phyloP scores from a whole-genome alignment of 768 basidiomycete genomes.

The Phanerochaete sordida region DNA sequence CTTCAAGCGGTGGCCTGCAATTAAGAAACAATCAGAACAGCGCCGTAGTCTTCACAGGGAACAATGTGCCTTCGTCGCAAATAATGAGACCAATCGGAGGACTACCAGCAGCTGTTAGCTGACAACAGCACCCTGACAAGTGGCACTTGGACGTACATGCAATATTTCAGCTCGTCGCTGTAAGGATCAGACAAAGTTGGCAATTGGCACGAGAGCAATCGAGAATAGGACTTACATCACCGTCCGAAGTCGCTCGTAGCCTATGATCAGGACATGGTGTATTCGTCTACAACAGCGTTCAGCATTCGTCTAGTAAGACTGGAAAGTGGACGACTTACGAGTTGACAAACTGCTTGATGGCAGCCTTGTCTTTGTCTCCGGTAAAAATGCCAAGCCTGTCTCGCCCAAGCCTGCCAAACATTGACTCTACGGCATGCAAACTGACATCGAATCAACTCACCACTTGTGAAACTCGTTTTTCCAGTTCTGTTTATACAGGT shows the following conservation, averaged over 20 bases:
- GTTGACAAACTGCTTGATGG: constrained; percentile 70
- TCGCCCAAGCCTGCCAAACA: constrained; percentile 42
- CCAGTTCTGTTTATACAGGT: constrained; percentile 71
- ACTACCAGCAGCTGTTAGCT: constrained; percentile 31
- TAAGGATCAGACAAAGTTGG: background rate
- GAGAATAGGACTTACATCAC: constrained; percentile 58
- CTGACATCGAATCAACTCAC: constrained; percentile 40
- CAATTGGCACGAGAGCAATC: background rate
- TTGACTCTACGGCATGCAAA: background rate
- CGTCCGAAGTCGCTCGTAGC: constrained; percentile 86
- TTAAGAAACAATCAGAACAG: background rate
- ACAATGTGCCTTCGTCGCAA: constrained; percentile 81
- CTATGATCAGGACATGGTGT: constrained; percentile 88
- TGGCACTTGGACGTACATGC: constrained; percentile 45
- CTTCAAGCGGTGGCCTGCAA: constrained; percentile 83
- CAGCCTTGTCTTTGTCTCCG: constrained; percentile 53
- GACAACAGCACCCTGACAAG: background rate
- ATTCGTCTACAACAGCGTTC: constrained; percentile 43
- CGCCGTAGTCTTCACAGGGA: background rate
- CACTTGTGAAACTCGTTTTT: constrained; percentile 94
- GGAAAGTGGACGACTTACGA: constrained; percentile 42
- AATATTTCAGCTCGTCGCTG: constrained; percentile 56
- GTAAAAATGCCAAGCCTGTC: constrained; percentile 55
- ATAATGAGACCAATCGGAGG: constrained; percentile 92
- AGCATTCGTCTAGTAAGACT: background rate